Base-by-base conservation (phyloP, 495 filamentous ascomycete genomes). In the Penicillium egyptiacum region DNA sequence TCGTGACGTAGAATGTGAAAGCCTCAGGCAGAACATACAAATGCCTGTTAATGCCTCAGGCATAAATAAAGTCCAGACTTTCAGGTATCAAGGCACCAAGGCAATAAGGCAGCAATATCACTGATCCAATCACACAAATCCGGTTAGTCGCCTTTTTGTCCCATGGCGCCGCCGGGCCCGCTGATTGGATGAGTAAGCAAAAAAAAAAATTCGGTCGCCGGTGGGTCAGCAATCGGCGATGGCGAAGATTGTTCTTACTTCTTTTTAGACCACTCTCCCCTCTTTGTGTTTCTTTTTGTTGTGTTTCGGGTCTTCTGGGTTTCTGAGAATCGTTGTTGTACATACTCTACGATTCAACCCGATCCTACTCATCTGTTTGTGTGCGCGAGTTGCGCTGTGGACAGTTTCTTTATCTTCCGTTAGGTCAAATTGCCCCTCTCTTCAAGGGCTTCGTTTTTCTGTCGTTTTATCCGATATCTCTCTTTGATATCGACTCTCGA, bases 241-340 rank as follows among this genome's bases (percentile, higher is more conserved):
- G 54, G 56, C 55, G 26, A 53, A 53, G 25, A 26, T 30, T 28
- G 39, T 30, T 42, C 43, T 53, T n/a, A 11, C 39, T 41, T 56
- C 20, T 50, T 58, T 53, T 14, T 53, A 39, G 50, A 53, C 50
- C 53, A 44, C 50, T 55, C 53, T 55, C 50, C 48, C 47, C 51
- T 47, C 50, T 20, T 63, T 48, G 58, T 46, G 47, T 62, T 60
- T 62, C 66, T 52, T 59, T 51, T 54, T 14, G 47, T 56, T 44
- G 31, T 50, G 41, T 56, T 55, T 53, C 50, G 59, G 33, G 43
- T 43, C 11, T 39, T 39, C 39, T 57, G 44, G 30, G 53, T 53
- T 33, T 50, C 44, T 31, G 19, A 31, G 52, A 45, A 54, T 46
- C 42, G 53, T 55, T 55, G 22, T 28, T 52, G 42, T 47, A 55